These are phyloP conservation scores for Mycena rosella DNA, from an alignment of 768 basidiomycete species.

Conservation along the genomic window DNA sequence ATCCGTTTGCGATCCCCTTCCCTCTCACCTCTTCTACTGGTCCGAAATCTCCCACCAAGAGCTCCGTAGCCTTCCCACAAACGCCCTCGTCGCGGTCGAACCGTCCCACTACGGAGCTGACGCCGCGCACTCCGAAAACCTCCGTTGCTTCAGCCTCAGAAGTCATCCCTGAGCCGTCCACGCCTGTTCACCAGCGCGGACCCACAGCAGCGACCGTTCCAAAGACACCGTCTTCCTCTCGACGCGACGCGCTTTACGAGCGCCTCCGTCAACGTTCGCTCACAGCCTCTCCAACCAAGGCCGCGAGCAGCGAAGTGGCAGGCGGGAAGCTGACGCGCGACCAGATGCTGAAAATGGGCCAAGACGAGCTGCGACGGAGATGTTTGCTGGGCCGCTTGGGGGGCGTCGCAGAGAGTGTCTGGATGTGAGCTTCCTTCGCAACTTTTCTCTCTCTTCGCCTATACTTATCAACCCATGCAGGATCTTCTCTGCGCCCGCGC, in stretches of 20 bases:
- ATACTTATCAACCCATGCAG: constrained; percentile 48
- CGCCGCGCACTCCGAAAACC: constrained; percentile 62
- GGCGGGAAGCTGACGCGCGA: constrained; percentile 70
- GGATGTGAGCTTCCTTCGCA: constrained; percentile 89
- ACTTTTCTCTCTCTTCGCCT: constrained; percentile 13
- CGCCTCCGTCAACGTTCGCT: constrained; percentile 82
- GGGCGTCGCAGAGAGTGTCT: constrained; percentile 88
- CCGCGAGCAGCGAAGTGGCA: constrained; percentile 52
- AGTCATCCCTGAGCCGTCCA: constrained; percentile 64
- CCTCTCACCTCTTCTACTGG: constrained; percentile 55
- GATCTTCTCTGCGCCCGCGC: constrained; percentile 77
- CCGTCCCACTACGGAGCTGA: constrained; percentile 54
- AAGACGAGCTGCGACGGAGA: constrained; percentile 83
- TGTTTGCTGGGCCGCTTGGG: constrained; percentile 83
- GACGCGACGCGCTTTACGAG: constrained; percentile 85
- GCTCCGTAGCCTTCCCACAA: constrained; percentile 66
- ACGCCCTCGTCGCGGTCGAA: constrained; percentile 69
- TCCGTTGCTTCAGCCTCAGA: constrained; percentile 48
- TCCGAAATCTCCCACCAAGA: constrained; percentile 60
- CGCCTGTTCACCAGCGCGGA: constrained; percentile 75
- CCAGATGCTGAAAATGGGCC: constrained; percentile 76
- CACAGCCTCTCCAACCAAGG: constrained; percentile 75
- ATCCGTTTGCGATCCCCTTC: constrained; percentile 64
- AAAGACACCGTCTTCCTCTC: constrained; percentile 78
- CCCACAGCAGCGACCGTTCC: constrained; percentile 66